Conservation (phyloP, 1,139 yeast genomes). For the Protomyces inundatus region DNA sequence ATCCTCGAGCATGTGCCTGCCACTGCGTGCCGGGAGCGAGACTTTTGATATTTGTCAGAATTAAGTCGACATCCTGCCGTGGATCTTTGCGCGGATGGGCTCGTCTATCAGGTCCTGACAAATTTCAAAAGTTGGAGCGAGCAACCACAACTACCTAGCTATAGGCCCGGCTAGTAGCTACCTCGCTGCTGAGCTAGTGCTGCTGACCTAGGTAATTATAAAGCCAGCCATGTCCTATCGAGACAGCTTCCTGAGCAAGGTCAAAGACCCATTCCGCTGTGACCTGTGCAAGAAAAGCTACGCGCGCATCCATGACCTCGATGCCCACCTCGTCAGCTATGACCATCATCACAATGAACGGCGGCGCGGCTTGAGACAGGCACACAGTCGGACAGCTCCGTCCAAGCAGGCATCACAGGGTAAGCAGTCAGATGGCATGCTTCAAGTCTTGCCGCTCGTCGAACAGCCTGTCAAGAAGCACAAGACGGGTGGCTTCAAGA, state of each 20-base stretch:
- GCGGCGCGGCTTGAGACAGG: slow-evolving; percentile 4
- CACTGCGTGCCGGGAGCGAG: no score
- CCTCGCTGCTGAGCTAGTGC: no score
- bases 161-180: no score
- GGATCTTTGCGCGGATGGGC: no score
- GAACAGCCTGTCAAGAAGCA: background rate
- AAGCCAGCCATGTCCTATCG: no score
- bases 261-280: slow-evolving; percentile 7
- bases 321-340: slow-evolving; percentile 9
- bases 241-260: background rate
- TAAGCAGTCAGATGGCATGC: background rate
- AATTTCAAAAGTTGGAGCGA: no score
- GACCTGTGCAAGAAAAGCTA: slow-evolving; percentile 17
- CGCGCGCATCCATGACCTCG: slow-evolving; percentile 18
- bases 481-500: slow-evolving; percentile 14
- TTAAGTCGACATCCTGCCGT: no score
- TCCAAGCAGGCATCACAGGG: background rate
- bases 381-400: background rate
- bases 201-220: no score
- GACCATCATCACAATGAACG: slow-evolving; percentile 22
- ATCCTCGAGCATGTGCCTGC: no score
- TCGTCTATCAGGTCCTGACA: no score
- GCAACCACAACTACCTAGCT: no score
- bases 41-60: no score
- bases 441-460: background rate